Base-by-base conservation (phyloP, 371 early-diverging fungal species). In the Apophysomyces elegans region DNA sequence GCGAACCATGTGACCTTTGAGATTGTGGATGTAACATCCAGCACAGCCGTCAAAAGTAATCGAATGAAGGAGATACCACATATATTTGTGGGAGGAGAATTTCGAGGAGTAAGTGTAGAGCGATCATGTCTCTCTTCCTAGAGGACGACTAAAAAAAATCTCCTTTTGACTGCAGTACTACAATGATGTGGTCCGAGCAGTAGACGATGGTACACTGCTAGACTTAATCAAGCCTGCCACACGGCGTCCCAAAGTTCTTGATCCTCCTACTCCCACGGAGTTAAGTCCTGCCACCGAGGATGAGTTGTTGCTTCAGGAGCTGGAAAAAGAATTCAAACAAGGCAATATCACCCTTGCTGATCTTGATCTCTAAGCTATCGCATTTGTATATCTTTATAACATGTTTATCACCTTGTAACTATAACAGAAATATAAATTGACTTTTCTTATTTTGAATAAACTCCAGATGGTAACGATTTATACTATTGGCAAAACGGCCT, bases 51-150 rank as follows among this genome's bases (percentile, higher is more conserved):
- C 14, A 60, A 75, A 57, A 75, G 74, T 37, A 46, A 64, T 54
- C 77, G 75, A 11, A 68, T 68, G 50, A 74, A 73, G 57, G 77
- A 74, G 35, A 62, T 76, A 26, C 80, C 80, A 46, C 80, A 80
- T 46, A 18, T 80, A 1, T 80, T 65, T 62, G 80, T 80, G 0
- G 80, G 80, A 41, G 80, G 80, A 26, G 74, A 77, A 62, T 80
- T 74, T 45, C 66, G 76, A 61, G 80, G 78, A 7, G 78, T 77
- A 72, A 71, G 75, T 70, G 36, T 32, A 36, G 32, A 26, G 2
- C 3, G 32, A 26, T 26, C 38, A 7, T 50, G 11, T 18, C 13
- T 41, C 9, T 9, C 21, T n/a, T 47, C 11, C 47, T 21, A 4
- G 21, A 50, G 21, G 7, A 50, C 0, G 21, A 21, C 8, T 21